These are phyloP conservation scores for Didymella keratinophila DNA, from an alignment of 2,329 filamentous ascomycete species.

Conservation along the genomic window DNA sequence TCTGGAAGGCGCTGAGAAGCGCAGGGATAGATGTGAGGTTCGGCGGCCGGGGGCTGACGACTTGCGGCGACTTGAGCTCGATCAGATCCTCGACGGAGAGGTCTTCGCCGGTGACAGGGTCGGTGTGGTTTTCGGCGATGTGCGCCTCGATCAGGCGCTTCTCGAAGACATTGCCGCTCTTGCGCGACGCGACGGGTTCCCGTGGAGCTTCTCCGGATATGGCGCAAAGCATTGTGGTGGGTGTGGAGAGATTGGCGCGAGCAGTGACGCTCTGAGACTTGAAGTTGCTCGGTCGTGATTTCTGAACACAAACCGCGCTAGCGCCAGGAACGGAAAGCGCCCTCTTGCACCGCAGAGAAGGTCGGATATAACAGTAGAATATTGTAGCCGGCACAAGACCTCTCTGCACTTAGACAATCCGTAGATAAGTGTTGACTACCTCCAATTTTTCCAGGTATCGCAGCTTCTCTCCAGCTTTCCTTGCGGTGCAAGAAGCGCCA, in stretches of 20 bases:
- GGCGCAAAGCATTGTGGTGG: conserved; percentile 56
- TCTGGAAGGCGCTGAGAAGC: conserved; percentile 92
- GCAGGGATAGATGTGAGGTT: conserved; percentile 96
- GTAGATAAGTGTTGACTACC: no score
- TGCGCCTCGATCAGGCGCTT: conserved; percentile 95
- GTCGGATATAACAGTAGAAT: no score
- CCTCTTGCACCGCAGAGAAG: no score
- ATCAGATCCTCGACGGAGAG: conserved; percentile 85
- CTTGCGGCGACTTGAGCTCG: conserved; percentile 81
- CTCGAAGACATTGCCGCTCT: conserved; percentile 93
- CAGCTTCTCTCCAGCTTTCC: no score
- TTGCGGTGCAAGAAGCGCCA: no score
- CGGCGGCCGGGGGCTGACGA: conserved; percentile 88
- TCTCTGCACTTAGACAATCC: no score
- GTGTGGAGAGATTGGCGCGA: conserved; percentile 15
- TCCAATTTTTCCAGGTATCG: no score
- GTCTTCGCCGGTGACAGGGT: conserved; percentile 88
- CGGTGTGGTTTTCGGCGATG: conserved; percentile 89
- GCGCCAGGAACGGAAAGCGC: background rate
- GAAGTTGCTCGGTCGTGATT: conserved; percentile 17
- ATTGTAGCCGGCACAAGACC: no score
- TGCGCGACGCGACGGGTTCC: conserved; percentile 91
- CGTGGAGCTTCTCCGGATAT: conserved; percentile 97
- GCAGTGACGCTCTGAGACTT: conserved; percentile 7
- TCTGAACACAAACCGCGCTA: conserved; percentile 18